Conservation (phyloP, 208 protist genomes). For the Leishmania arabica region DNA sequence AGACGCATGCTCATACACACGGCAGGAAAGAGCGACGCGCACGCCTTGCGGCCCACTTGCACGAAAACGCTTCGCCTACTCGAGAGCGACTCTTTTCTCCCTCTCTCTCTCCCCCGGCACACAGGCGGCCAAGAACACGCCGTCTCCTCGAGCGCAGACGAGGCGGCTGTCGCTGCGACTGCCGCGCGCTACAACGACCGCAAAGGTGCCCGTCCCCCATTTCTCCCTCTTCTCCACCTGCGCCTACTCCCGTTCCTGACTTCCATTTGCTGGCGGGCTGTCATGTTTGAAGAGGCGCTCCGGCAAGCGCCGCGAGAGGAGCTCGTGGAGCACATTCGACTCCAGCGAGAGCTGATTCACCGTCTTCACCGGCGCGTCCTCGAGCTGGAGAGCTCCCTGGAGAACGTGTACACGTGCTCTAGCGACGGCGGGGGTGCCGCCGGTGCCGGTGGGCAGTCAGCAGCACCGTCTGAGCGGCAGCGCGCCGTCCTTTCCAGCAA, state of each 20-base stretch:
- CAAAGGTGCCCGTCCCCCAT: background rate
- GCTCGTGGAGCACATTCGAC: slow-evolving; percentile 53
- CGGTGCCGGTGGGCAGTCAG: background rate
- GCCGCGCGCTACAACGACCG: background rate
- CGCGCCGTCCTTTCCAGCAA: background rate
- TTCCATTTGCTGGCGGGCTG: background rate
- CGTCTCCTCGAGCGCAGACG: background rate
- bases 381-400: slow-evolving; percentile 45
- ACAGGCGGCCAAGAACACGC: background rate
- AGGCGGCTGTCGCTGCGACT: background rate
- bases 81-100: background rate
- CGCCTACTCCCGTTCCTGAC: background rate
- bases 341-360: slow-evolving; percentile 65
- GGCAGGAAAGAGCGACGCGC: background rate
- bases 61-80: background rate
- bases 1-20: background rate
- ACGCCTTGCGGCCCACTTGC: background rate
- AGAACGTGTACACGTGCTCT: background rate
- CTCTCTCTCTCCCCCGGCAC: background rate
- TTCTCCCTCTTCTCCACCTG: background rate
- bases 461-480: background rate
- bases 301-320: slow-evolving; percentile 51
- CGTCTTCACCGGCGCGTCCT: slow-evolving; percentile 57
- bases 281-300: slow-evolving; percentile 40
- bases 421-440: background rate